Evolutionary conservation across 345 rosid genomes (phyloP), one percentile per base, ranked within the genome.

Genomic region (Hirschfeldia incana): DNA sequence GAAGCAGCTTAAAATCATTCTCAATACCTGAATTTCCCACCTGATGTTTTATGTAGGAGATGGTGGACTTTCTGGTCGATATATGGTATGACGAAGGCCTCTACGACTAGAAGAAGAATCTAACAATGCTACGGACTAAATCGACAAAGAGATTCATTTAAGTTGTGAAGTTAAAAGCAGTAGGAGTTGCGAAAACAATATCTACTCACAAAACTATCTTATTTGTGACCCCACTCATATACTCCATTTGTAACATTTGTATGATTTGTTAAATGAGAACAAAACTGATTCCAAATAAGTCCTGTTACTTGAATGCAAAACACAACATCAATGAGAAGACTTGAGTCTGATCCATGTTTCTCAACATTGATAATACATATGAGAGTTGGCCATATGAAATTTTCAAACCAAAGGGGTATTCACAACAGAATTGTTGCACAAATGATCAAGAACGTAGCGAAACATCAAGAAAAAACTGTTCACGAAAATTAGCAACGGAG

Each of bases 41-140:
- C 42, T 61, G 32, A 64, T 60, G 1, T 71, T 30, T 30, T 77
- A 16, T 79, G 88, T 89, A 94, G 96, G 98, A 94, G 83, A 94
- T 92, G 97, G 98, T 92, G 49, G 97, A 92, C 83, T 94, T 94
- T 66, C 79, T 94, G 78, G 96, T 94, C 13, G 98, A 94, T 82
- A 89, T 94, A 28, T 94, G 98, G 97, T 89, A 89, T 0, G 89
- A 84, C 21, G 96, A 94, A 81, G 94, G 97, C 62, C 93, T 94
- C 62, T 90, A 83, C 21, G 98, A 94, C 82, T 90, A 89, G 87
- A 75, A 59, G 89, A 80, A 70, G 89, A 80, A 70, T 70, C 80
- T 70, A 76, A 76, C 77, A 65, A n/a, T 65, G 71, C 67, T 46
- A 63, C 21, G 21, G 21, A 21, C 53, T 59, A 78, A 61, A 74